Evolutionary conservation across 768 basidiomycete genomes (phyloP).

Genomic region (Macrolepiota albuminosa): DNA sequence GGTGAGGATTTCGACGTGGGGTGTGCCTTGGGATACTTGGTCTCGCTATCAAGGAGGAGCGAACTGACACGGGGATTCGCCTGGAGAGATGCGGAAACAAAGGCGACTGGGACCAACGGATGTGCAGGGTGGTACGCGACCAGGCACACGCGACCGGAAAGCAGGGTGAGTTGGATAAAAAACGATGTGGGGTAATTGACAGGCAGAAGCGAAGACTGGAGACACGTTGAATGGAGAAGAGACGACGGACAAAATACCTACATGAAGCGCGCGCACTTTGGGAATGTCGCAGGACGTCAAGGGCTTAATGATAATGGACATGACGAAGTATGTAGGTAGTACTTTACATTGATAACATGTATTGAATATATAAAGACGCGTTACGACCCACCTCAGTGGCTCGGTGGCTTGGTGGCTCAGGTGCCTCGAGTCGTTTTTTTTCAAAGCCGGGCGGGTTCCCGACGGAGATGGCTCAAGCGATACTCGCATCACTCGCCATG

Average conservation of each 20-base stretch:
- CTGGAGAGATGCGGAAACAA: conserved; percentile 37
- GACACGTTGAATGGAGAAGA: not conserved
- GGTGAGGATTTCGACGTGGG: conserved; percentile 45
- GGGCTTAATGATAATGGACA: conserved; percentile 24
- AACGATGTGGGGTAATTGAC: conserved; percentile 37
- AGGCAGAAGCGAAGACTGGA: conserved; percentile 32
- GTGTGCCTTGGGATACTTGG: conserved; percentile 13
- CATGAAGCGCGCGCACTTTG: conserved; percentile 36
- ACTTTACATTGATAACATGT: not conserved
- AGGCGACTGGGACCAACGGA: conserved; percentile 32
- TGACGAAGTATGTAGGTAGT: not conserved
- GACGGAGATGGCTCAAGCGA: conserved; percentile 5
- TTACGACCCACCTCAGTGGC: not conserved
- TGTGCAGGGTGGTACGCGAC: conserved; percentile 28
- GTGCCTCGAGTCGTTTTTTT: not conserved
- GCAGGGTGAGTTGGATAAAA: conserved; percentile 41
- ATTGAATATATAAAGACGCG: not conserved
- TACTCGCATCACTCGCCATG: conserved; percentile 11
- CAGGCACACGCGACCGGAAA: conserved; percentile 36
- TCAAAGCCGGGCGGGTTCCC: conserved; percentile 6
- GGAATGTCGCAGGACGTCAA: conserved; percentile 31
- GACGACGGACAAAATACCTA: conserved; percentile 19
- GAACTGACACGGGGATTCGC: conserved; percentile 18
- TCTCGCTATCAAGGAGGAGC: conserved; percentile 6
- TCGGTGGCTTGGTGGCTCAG: conserved; percentile 5